Evolutionary conservation across 768 basidiomycete species (phyloP).

Genomic region (Ramaria rubella): DNA sequence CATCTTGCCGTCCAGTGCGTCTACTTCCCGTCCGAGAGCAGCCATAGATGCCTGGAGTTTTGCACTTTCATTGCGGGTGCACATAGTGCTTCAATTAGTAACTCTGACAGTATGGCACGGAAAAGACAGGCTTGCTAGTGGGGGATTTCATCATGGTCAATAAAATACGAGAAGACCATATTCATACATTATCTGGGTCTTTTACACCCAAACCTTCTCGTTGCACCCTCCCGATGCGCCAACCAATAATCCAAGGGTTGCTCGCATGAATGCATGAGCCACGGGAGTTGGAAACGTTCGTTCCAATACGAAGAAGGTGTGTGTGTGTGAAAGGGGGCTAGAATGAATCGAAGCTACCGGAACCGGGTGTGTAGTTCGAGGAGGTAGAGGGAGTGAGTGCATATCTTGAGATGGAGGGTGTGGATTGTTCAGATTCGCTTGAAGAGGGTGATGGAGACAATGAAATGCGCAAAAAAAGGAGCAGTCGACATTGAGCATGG

Average conservation of each 20-base stretch:
- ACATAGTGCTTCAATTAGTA: slow-evolving; percentile 81
- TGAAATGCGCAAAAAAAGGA: background rate
- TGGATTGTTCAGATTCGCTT: background rate
- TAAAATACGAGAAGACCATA: background rate
- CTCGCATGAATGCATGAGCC: slow-evolving; percentile 76
- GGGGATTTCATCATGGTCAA: slow-evolving; percentile 5
- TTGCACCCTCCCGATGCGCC: slow-evolving; percentile 67
- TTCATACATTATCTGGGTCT: slow-evolving; percentile 75
- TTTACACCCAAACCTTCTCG: slow-evolving; percentile 67
- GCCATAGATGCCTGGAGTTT: slow-evolving; percentile 70
- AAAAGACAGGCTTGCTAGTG: slow-evolving; percentile 90
- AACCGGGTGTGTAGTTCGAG: slow-evolving; percentile 1
- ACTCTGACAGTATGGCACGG: slow-evolving; percentile 85
- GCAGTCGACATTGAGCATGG: background rate
- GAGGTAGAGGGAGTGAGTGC: slow-evolving; percentile 8
- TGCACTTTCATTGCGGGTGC: slow-evolving; percentile 77
- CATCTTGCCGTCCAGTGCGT: slow-evolving; percentile 80
- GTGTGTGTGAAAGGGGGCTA: slow-evolving; percentile 77
- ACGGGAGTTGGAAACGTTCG: slow-evolving; percentile 67
- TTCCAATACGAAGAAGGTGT: slow-evolving; percentile 72
- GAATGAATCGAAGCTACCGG: slow-evolving; percentile 16
- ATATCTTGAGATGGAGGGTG: background rate
- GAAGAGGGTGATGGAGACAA: background rate
- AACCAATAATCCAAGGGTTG: slow-evolving; percentile 71
- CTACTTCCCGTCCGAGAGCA: slow-evolving; percentile 82